Conservation (phyloP, 208 protist species). For the Trichomonas gallinae region DNA sequence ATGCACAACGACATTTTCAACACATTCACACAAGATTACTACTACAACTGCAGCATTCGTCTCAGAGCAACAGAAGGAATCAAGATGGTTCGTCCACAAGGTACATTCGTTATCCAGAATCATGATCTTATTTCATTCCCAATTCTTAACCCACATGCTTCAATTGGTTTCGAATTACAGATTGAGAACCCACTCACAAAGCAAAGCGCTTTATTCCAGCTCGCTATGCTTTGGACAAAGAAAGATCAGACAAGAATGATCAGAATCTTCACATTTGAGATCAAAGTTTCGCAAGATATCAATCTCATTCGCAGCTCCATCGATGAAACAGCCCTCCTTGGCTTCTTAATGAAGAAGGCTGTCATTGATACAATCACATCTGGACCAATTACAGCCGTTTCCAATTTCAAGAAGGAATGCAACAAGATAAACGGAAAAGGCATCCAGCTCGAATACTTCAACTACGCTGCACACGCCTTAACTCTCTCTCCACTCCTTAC, state of each 20-base stretch:
- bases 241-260: neutral
- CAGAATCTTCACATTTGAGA: neutral
- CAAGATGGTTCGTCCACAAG: neutral
- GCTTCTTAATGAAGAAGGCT: neutral
- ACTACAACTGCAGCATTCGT: neutral
- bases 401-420: neutral
- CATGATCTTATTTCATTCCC: neutral
- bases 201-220: neutral
- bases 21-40: neutral
- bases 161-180: neutral
- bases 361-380: neutral
- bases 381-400: neutral
- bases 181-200: neutral
- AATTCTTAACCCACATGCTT: neutral
- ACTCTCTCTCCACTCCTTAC: neutral
- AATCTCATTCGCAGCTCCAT: neutral
- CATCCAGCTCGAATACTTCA: neutral
- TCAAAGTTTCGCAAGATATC: neutral
- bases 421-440: neutral
- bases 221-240: neutral
- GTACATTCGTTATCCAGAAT: neutral
- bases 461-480: neutral
- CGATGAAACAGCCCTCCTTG: neutral
- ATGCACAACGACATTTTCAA: neutral
- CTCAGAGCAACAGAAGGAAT: neutral